Conservation (phyloP, 2,329 filamentous ascomycete species). For the Pseudogymnoascus pannorum region DNA sequence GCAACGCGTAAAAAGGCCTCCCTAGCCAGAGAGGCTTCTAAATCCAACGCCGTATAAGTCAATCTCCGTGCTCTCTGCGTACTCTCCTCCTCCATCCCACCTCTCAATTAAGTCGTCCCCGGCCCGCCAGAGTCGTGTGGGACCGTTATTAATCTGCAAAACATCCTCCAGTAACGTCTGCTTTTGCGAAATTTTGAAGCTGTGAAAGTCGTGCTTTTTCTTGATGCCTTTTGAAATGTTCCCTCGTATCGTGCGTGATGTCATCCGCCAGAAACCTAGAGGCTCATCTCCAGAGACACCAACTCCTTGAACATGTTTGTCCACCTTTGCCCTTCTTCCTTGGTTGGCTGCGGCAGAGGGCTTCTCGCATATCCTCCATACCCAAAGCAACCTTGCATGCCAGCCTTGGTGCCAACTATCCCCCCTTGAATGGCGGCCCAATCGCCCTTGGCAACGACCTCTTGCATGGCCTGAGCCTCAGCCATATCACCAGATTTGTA, state of each 20-base stretch:
- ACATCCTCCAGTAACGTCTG: background rate
- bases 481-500: slow-evolving; percentile 51
- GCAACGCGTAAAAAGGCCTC: background rate
- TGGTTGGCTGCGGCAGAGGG: slow-evolving; percentile 44
- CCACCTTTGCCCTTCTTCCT: slow-evolving; percentile 43
- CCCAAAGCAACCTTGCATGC: slow-evolving; percentile 52
- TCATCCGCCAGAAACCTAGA: slow-evolving; percentile 24
- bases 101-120: background rate
- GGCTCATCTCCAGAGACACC: slow-evolving; percentile 43
- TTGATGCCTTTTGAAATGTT: background rate
- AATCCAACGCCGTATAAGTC: slow-evolving; percentile 1
- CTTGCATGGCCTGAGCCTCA: slow-evolving; percentile 57
- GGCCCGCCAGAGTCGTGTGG: background rate
- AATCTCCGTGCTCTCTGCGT: background rate
- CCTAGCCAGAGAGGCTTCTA: slow-evolving; percentile 3
- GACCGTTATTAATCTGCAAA: background rate
- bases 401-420: slow-evolving; percentile 62
- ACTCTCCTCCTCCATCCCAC: background rate
- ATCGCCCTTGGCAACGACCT: slow-evolving; percentile 57
- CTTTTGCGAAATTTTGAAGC: background rate
- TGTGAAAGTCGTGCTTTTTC: slow-evolving; percentile 1
- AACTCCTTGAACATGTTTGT: slow-evolving; percentile 50
- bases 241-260: too few species aligned
- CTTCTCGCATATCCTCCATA: slow-evolving; percentile 51
- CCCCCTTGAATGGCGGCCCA: slow-evolving; percentile 64